Evolutionary conservation across 75 land plant genomes (phyloP), one percentile per base, ranked within the genome.

Genomic region (Adiantum capillusveneris): DNA sequence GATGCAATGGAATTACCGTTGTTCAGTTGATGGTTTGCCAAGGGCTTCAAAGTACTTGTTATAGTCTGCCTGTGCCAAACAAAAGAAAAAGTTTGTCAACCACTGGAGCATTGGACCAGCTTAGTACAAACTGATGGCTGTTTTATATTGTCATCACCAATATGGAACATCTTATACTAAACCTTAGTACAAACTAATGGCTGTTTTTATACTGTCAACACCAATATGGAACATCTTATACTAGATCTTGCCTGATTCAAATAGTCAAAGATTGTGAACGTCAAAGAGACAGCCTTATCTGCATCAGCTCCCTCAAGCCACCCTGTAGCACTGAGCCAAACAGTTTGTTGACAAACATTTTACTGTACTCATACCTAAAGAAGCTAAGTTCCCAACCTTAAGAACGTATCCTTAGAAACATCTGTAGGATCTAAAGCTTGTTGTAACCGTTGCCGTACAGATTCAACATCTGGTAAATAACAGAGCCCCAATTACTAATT

Each of bases 211-310:
- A n/a, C n/a, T n/a, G n/a, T n/a, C n/a, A n/a, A n/a, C n/a, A n/a
- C n/a, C n/a, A n/a, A n/a, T n/a, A n/a, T n/a, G n/a, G n/a, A n/a
- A n/a, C n/a, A n/a, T n/a, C n/a, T n/a, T n/a, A n/a, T 27, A 31
- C 34, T 16, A 20, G 50, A 18, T 46, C 50, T 46, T 6, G 17
- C 79, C 75, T 76, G 79, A 48, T 76, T 58, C 12, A 76, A 64
- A 57, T 77, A 77, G 19, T 73, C 79, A 67, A 65, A 73, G 27
- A 77, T 77, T 20, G 39, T 29, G 56, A 66, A 77, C 17, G 79
- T 43, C 17, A 77, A 64, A 45, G 70, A 55, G 18, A 71, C 61
- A 29, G 79, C 79, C 34, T 56, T 61, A 22, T 66, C 71, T 30
- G 65, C 70, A 56, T 66, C 71, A 24, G 51, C 71, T 37, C 71